These are phyloP conservation scores for Paraglomus brasilianum DNA, from an alignment of 192 early-diverging fungal genomes.

Conservation along the genomic window DNA sequence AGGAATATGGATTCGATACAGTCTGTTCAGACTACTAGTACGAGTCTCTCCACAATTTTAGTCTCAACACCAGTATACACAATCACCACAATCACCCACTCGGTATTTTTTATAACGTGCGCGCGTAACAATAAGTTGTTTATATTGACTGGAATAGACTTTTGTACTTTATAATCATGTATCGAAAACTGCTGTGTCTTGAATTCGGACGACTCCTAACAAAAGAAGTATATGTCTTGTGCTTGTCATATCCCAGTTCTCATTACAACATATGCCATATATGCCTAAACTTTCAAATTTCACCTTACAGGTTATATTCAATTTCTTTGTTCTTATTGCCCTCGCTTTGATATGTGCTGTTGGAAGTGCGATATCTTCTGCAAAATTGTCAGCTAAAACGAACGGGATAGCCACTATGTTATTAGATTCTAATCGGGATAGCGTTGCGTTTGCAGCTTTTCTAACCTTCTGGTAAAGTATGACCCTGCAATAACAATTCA, in stretches of 20 bases:
- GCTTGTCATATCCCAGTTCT: neutral
- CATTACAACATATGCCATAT: neutral
- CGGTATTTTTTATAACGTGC: constrained; percentile 86
- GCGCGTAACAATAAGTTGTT: constrained; percentile 86
- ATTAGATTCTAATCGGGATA: constrained; percentile 11
- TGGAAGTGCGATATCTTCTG: constrained; percentile 36
- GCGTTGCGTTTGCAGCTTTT: constrained; percentile 27
- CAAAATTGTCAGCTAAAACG: constrained; percentile 16
- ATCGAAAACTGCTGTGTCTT: neutral
- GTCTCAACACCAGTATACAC: constrained; percentile 86
- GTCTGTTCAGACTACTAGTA: neutral
- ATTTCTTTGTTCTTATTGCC: constrained; percentile 41
- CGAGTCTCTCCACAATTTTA: constrained; percentile 84
- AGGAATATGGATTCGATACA: neutral
- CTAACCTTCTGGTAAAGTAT: constrained; percentile 46
- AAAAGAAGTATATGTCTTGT: constrained; percentile 67
- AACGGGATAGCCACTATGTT: constrained; percentile 24
- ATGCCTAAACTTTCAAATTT: neutral
- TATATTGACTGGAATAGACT: constrained; percentile 68
- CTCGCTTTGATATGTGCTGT: constrained; percentile 41
- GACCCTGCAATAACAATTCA: neutral
- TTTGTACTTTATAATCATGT: constrained; percentile 34
- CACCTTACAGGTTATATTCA: constrained; percentile 38
- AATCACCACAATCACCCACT: constrained; percentile 83
- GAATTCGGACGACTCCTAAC: constrained; percentile 58